Evolutionary conservation across 2,329 filamentous ascomycete genomes (phyloP).

Genomic region (Pyricularia grisea): DNA sequence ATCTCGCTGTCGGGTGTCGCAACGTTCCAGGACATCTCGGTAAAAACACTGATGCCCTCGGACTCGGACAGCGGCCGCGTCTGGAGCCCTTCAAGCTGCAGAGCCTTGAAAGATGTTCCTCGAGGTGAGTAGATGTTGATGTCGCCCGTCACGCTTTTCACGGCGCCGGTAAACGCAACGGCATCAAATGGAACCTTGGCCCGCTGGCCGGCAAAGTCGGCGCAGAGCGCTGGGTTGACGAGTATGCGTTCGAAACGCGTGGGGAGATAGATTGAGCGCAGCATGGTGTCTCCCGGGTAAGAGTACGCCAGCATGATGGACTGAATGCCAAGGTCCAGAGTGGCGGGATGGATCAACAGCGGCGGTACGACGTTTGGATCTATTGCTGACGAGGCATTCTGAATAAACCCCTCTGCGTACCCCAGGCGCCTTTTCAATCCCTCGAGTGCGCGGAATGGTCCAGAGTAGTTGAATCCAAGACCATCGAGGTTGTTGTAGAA

Average conservation of each 20-base stretch:
- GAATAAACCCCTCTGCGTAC: background rate
- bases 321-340: slow-evolving; percentile 26
- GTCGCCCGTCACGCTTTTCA: background rate
- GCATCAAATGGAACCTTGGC: background rate
- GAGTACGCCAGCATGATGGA: slow-evolving; percentile 20
- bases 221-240: background rate
- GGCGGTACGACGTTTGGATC: background rate
- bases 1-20: background rate
- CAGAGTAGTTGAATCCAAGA: background rate
- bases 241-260: slow-evolving; percentile 9
- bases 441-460: background rate
- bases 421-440: background rate
- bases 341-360: slow-evolving; percentile 22
- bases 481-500: background rate
- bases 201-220: background rate
- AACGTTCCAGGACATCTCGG: background rate
- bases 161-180: background rate
- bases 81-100: background rate
- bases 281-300: slow-evolving; percentile 20
- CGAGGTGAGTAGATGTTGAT: background rate
- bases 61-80: background rate
- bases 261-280: slow-evolving; percentile 22
- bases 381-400: background rate
- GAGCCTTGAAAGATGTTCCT: background rate
- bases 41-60: background rate